Evolutionary conservation across 208 protist genomes (phyloP), one percentile per base, ranked within the genome.

Genomic region (Spongospora subterranea): DNA sequence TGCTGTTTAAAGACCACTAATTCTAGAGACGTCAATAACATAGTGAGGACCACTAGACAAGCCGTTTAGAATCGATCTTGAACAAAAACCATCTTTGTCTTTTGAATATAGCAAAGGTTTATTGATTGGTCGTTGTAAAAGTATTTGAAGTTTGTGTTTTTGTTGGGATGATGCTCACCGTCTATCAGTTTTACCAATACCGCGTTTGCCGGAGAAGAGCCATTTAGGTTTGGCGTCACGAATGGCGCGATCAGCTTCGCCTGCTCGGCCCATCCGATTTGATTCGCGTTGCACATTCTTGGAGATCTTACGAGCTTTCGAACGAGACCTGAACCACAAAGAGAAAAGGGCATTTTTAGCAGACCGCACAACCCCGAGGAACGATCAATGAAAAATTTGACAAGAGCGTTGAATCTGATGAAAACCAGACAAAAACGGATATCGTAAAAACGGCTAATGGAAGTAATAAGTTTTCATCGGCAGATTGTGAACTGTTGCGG

Each of bases 131-230:
- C n/a, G n/a, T n/a, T n/a, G n/a, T n/a, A n/a, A n/a, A n/a, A n/a
- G n/a, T n/a, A n/a, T n/a, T n/a, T n/a, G n/a, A n/a, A n/a, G n/a
- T n/a, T n/a, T n/a, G n/a, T n/a, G n/a, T n/a, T n/a, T n/a, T n/a
- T n/a, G n/a, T n/a, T 60, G 50, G 24, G 50, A 35, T 24, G 6
- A 24, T 77, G 77, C 66, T 88, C 96, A 98, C 88, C 96, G 93
- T 38, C 94, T 88, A 77, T 97, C 95, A 0, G 90, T 96, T 82
- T 93, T 97, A 92, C 96, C 96, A 45, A 91, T 91, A n/a, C 93
- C 93, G 90, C 96, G 96, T 96, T 99, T 99, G 91, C 99, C 99
- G 41, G 97, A 96, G 93, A 98, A 99, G 77, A 99, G 93, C 94
- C 99, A 98, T 94, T 99, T 99, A 24, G 98, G 98, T 93, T 95